These are phyloP conservation scores for Argentina anserina DNA, from an alignment of 306 rosid genomes.

Conservation along the genomic window DNA sequence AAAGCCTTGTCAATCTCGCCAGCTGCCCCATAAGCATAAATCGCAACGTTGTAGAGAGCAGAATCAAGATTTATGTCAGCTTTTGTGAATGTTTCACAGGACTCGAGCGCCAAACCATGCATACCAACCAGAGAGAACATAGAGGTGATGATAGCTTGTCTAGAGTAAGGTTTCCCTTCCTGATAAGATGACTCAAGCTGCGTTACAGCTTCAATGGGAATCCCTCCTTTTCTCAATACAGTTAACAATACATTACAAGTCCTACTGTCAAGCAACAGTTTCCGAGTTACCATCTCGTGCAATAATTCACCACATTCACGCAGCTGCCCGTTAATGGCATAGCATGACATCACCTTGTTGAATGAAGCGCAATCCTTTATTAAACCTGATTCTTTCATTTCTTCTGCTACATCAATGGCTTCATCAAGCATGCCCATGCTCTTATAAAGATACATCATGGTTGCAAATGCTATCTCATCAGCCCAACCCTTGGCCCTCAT, in stretches of 20 bases:
- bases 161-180: slow-evolving; percentile 72
- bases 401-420: slow-evolving; percentile 79
- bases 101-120: slow-evolving; percentile 68
- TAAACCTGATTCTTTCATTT: slow-evolving; percentile 72
- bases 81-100: slow-evolving; percentile 44
- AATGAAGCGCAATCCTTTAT: slow-evolving; percentile 66
- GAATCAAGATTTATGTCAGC: slow-evolving; percentile 57
- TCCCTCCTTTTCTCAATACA: slow-evolving; percentile 65
- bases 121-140: slow-evolving; percentile 70
- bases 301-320: slow-evolving; percentile 69
- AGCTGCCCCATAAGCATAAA: slow-evolving; percentile 60
- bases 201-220: slow-evolving; percentile 63
- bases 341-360: slow-evolving; percentile 67
- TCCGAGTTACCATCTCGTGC: slow-evolving; percentile 67
- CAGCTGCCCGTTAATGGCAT: slow-evolving; percentile 57
- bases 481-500: slow-evolving; percentile 54
- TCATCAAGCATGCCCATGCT: slow-evolving; percentile 60
- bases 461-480: slow-evolving; percentile 60
- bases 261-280: slow-evolving; percentile 59
- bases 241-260: slow-evolving; percentile 64
- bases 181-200: slow-evolving; percentile 68
- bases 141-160: slow-evolving; percentile 53
- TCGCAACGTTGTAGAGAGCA: slow-evolving; percentile 59
- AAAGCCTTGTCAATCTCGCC: slow-evolving; percentile 66
- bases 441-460: slow-evolving; percentile 75